Percentiles rank a stretch among this genome's conserved stretches.
Evolutionary conservation across 2,329 filamentous ascomycete genomes (phyloP).

Genomic region (Penicillium hesseltinei): DNA sequence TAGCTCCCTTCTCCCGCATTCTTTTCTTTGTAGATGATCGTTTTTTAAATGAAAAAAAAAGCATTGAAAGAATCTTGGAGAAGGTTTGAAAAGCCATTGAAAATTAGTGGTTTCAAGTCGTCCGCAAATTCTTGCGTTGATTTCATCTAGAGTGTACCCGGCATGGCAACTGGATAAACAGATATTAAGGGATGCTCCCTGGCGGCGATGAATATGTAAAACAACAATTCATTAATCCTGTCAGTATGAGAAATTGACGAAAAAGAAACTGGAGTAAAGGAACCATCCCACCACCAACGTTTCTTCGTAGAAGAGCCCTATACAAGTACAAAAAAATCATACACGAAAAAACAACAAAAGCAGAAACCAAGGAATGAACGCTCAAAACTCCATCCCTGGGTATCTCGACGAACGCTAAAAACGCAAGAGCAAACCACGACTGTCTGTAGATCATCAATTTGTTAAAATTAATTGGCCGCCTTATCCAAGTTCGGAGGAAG

Average conservation of each 20-base stretch:
- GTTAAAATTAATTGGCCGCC: not conserved
- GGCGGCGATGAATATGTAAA: too few relatives aligned
- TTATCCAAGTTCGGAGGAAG: not conserved
- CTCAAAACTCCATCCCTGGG: not conserved
- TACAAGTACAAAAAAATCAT: not conserved
- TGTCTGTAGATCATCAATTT: not conserved
- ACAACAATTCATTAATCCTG: not conserved
- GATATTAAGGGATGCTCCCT: not conserved
- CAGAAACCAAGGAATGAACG: not conserved
- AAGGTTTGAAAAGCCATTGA: not conserved
- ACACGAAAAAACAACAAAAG: not conserved
- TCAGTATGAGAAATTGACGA: not conserved
- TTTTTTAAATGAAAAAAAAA: not conserved
- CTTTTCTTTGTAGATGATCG: not conserved
- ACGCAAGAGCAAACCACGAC: not conserved
- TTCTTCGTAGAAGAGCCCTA: not conserved
- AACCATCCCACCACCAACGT: not conserved
- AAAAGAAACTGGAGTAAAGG: constrained; percentile 34
- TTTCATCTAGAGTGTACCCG: too few relatives aligned
- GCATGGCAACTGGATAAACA: not conserved
- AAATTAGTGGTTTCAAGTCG: not conserved
- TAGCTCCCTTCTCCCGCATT: not conserved
- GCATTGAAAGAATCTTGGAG: not conserved
- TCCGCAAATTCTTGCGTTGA: not conserved
- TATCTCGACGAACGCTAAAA: not conserved